Base-by-base conservation (phyloP, 2,329 filamentous ascomycete genomes). In the Rhynchosporium graminicola region DNA sequence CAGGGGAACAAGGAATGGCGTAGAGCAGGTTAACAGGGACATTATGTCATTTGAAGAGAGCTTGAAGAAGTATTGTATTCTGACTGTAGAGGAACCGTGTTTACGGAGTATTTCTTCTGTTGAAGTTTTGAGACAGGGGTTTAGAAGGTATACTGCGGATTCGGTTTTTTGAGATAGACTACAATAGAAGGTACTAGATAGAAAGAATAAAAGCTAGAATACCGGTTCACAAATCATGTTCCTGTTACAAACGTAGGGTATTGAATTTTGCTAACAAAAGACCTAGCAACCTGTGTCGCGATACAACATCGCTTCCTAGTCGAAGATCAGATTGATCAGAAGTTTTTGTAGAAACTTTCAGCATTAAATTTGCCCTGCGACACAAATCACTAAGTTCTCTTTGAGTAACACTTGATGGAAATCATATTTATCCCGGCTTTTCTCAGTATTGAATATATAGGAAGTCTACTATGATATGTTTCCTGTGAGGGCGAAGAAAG, bases 1-100 rank as follows among this genome's bases (percentile, higher is more conserved):
- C 38, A 54, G 20, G 51, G 20, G 9, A 33, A 54, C 12, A 54
- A 42, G 36, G 33, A 54, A 15, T 54, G 51, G 51, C n/a, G 51
- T 38, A 42, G 51, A 40, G 51, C 20, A 20, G 51, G 51, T 3
- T 36, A 4, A 8, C 20, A 54, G 28, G 51, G 51, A 28, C 51
- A 54, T 54, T 54, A 33, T 54, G 51, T 54, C 6, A 13, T 54
- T 28, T 54, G 33, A 40, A 9, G 3, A 20, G 9, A 6, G 8
- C 3, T 26, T 13, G 6, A 40, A 10, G 0, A 20, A 3, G 10
- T n/a, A 52, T 13, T 54, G 20, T 42, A 54, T 40, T 38, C 13
- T 54, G 33, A 46, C 26, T 54, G 51, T 13, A 10, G 33, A 36
- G 9, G 33, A 10, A 5, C 9, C 33, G 9, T 6, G 9, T 28